phyloP scores from a whole-genome alignment of 202 grass and related monocot genomes.

The Eragrostis tef region DNA sequence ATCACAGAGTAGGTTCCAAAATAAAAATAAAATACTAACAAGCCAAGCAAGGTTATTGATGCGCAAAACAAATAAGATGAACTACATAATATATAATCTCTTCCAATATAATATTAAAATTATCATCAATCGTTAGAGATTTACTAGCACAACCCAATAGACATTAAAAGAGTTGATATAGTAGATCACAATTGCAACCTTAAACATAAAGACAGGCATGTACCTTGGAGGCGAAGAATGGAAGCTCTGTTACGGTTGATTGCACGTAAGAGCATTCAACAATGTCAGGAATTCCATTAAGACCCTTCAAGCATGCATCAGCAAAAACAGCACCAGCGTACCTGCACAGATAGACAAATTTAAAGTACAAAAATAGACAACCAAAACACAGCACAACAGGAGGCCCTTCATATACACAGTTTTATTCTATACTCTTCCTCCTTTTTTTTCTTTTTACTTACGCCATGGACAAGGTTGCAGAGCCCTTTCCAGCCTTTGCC shows the following conservation, averaged over 20 bases:
- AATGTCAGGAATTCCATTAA: slow-evolving; percentile 82
- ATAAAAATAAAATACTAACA: neutral
- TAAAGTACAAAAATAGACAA: slow-evolving; percentile 35
- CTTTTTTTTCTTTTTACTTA: slow-evolving; percentile 63
- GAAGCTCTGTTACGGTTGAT: slow-evolving; percentile 80
- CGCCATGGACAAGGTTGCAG: slow-evolving; percentile 93
- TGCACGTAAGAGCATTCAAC: slow-evolving; percentile 93
- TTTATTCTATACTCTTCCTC: neutral
- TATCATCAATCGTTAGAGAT: neutral
- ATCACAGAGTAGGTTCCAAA: neutral
- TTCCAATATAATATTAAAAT: neutral
- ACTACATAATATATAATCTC: neutral
- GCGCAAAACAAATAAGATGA: neutral
- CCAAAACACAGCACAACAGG: neutral
- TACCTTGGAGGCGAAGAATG: slow-evolving; percentile 98
- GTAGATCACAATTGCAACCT: slow-evolving; percentile 29
- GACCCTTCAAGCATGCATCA: slow-evolving; percentile 94
- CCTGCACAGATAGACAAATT: slow-evolving; percentile 57
- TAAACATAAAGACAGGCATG: neutral
- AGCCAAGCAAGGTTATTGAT: neutral
- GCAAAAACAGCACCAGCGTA: slow-evolving; percentile 95
- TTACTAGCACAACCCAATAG: neutral
- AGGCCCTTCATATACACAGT: neutral
- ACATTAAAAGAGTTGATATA: slow-evolving; percentile 1
- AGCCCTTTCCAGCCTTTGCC: slow-evolving; percentile 92